Conservation (phyloP, 2,329 filamentous ascomycete genomes). For the Fusarium citri region DNA sequence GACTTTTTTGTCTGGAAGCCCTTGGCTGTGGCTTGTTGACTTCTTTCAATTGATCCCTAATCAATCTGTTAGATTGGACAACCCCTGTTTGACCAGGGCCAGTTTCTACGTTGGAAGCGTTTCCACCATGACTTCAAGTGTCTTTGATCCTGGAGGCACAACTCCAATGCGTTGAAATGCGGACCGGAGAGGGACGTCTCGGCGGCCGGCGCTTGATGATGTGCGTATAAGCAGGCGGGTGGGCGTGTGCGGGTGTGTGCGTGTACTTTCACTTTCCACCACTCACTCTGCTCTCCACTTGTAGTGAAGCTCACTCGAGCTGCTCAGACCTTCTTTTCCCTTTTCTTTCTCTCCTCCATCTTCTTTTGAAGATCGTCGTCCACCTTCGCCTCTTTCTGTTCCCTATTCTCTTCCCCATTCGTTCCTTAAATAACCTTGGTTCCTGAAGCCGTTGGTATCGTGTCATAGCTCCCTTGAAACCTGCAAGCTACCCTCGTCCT, state of each 20-base stretch:
- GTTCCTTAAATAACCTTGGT: slow-evolving; percentile 25
- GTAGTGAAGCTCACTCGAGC: slow-evolving; percentile 37
- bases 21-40: slow-evolving; percentile 23
- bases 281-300: slow-evolving; percentile 35
- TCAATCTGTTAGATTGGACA: slow-evolving; percentile 20
- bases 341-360: slow-evolving; percentile 37
- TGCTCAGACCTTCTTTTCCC: slow-evolving; percentile 39
- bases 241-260: slow-evolving; percentile 42
- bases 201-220: slow-evolving; percentile 46
- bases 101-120: slow-evolving; percentile 23
- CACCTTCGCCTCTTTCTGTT: slow-evolving; percentile 21
- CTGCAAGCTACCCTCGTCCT: slow-evolving; percentile 30
- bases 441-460: slow-evolving; percentile 33
- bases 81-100: slow-evolving; percentile 27
- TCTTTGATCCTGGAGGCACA: slow-evolving; percentile 21
- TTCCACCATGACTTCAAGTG: slow-evolving; percentile 25
- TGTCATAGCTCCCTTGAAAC: slow-evolving; percentile 30
- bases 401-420: slow-evolving; percentile 30
- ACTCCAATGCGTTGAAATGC: slow-evolving; percentile 30
- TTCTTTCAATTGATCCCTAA: slow-evolving; percentile 22
- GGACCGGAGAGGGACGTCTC: slow-evolving; percentile 38
- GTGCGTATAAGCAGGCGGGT: slow-evolving; percentile 45
- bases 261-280: slow-evolving; percentile 39
- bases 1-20: slow-evolving; percentile 3
- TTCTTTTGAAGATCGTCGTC: slow-evolving; percentile 29